phyloP scores from a whole-genome alignment of 2,329 filamentous ascomycete genomes.

The Aspergillus sp. region DNA sequence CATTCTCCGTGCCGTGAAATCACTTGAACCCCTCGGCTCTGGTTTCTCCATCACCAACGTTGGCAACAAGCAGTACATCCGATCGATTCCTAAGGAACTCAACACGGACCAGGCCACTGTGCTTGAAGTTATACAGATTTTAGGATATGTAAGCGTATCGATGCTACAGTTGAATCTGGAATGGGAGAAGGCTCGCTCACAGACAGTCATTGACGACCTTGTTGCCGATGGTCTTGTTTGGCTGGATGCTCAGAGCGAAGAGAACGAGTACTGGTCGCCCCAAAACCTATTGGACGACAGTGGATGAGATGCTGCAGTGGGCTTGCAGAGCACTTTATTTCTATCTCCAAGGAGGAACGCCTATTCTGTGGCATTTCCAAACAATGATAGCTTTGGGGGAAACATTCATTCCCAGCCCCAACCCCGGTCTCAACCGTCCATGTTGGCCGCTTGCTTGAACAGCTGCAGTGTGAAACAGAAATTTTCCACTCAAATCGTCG shows the following conservation, averaged over 20 bases:
- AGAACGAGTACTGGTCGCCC: conserved; percentile 85
- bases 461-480: too few species aligned
- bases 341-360: too few species aligned
- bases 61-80: conserved; percentile 79
- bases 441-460: too few species aligned
- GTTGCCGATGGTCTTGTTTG: conserved; percentile 86
- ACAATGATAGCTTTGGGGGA: too few species aligned
- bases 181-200: conserved; percentile 80
- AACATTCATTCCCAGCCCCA: too few species aligned
- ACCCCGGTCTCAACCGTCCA: too few species aligned
- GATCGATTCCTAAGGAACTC: conserved; percentile 89
- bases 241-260: conserved; percentile 79
- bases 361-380: too few species aligned
- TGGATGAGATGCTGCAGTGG: conserved; percentile 20
- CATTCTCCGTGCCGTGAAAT: conserved; percentile 80
- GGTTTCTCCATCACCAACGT: conserved; percentile 82
- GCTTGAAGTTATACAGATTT: conserved; percentile 81
- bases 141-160: conserved; percentile 83
- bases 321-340: too few species aligned
- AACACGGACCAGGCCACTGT: conserved; percentile 92
- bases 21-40: conserved; percentile 79
- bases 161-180: conserved; percentile 83
- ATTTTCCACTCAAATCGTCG: too few species aligned
- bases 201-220: conserved; percentile 86
- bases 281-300: conserved; percentile 41